Evolutionary conservation across 495 filamentous ascomycete species (phyloP), one percentile per base, ranked within the genome.

Genomic region (Pyrenula aspistea): DNA sequence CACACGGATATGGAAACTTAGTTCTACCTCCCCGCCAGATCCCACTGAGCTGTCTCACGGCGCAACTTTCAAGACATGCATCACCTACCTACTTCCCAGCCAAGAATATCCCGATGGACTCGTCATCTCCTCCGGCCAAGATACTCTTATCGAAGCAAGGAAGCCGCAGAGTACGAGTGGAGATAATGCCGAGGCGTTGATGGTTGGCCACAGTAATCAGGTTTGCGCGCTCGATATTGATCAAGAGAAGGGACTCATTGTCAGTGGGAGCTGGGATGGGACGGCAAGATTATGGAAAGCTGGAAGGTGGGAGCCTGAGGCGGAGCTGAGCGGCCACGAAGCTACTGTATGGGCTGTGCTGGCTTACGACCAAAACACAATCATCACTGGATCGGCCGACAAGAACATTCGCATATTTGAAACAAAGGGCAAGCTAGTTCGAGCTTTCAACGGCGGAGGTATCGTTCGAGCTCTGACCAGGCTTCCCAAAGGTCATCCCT

Each of bases 201-300:
- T 99, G 3, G 70, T 96, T 51, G 94, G 94, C 19, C 94, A 99
- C 65, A 72, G 76, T 12, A 77, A 84, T 58, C 97, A 96, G 60
- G 81, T 99, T 25, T 96, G 91, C 65, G 74, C 91, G 1, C 69
- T 99, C 24, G 90, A 96, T 65, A 83, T 87, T 2, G 83, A 80
- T 49, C 76, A 83, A 3, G 82, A 86, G 54, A 82, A 81, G 1
- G 78, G 69, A 19, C 85, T 80, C 65, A 77, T 97, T 53, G 83
- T 96, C 49, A 96, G 91, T 63, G 93, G 89, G n/a, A 85, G 90
- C 67, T 99, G 94, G 94, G 94, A 99, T 67, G 79, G 81, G 47
- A 85, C 89, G 42, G 89, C 87, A 12, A 82, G 88, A 25, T 64
- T 95, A 56, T 96, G 89, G 89, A 74, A 63, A 51, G 68, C 87